Evolutionary conservation across 352 stramenopile species (phyloP).

Genomic region (Globisporangium emineosum): DNA sequence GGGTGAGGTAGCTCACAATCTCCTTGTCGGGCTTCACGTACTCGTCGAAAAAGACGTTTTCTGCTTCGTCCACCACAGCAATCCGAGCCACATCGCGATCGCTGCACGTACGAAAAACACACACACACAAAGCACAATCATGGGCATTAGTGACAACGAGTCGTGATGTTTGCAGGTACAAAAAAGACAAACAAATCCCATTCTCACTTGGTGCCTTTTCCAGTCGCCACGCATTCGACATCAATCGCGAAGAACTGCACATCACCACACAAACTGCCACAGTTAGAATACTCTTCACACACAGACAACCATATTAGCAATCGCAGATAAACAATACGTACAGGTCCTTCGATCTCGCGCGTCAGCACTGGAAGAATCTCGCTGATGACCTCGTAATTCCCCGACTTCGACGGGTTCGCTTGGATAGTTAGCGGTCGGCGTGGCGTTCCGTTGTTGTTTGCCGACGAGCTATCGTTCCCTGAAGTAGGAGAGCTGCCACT

Average conservation of each 20-base stretch:
- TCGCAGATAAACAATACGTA: constrained; percentile 19
- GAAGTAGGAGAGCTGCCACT: constrained; percentile 20
- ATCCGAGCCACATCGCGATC: constrained; percentile 89
- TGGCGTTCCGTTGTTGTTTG: constrained; percentile 7
- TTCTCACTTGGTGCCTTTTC: constrained; percentile 61
- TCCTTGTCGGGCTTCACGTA: constrained; percentile 85
- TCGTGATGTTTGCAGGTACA: not conserved
- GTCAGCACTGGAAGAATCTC: constrained; percentile 76
- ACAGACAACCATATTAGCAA: not conserved
- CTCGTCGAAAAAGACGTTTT: constrained; percentile 82
- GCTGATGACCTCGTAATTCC: constrained; percentile 68
- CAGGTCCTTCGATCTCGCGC: constrained; percentile 72
- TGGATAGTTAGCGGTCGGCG: constrained; percentile 59
- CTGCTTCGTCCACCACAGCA: constrained; percentile 86
- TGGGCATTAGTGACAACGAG: not conserved
- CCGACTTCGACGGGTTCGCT: constrained; percentile 57
- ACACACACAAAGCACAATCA: not conserved
- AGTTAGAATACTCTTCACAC: not conserved
- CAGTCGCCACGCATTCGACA: constrained; percentile 91
- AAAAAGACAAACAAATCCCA: not conserved
- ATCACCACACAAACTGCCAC: constrained; percentile 5
- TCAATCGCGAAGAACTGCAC: constrained; percentile 89
- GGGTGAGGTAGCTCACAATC: constrained; percentile 90
- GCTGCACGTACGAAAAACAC: constrained; percentile 30
- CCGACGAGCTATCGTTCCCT: constrained; percentile 9